Conservation (phyloP, 202 grass and related monocot genomes). For the Miscanthus sacchariflorus region DNA sequence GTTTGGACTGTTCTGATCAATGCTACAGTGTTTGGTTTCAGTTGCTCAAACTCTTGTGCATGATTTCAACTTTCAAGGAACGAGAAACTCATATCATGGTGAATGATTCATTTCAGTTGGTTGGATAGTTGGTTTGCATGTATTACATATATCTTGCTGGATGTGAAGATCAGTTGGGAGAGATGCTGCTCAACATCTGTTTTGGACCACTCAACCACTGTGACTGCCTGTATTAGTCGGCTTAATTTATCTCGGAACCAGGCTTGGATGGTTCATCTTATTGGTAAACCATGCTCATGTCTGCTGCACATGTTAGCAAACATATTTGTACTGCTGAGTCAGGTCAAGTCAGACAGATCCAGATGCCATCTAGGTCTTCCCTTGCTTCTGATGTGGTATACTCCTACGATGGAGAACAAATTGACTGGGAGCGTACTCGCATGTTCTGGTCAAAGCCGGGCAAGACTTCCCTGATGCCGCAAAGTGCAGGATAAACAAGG, state of each 20-base stretch:
- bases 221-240: neutral
- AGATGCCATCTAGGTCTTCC: slow-evolving; percentile 29
- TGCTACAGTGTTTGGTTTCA: neutral
- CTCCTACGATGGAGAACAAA: neutral
- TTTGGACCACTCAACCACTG: slow-evolving; percentile 41
- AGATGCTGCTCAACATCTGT: slow-evolving; percentile 19
- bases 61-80: neutral
- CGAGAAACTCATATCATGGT: neutral
- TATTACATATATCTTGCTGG: neutral
- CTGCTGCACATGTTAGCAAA: slow-evolving; percentile 33
- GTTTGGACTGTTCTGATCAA: slow-evolving; percentile 22
- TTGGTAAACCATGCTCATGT: neutral
- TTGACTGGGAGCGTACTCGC: neutral
- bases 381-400: slow-evolving; percentile 34
- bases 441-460: slow-evolving; percentile 48
- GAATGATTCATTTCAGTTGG: slow-evolving; percentile 27
- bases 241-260: neutral
- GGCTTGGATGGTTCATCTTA: neutral
- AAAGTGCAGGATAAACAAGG: slow-evolving; percentile 50
- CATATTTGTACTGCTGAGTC: neutral
- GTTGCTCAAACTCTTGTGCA: neutral
- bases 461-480: slow-evolving; percentile 53
- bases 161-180: neutral
- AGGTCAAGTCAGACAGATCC: neutral
- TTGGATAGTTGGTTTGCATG: slow-evolving; percentile 1